Evolutionary conservation across 2,329 filamentous ascomycete genomes (phyloP), one percentile per base, ranked within the genome.

Genomic region (Metarhizium anisopliae): DNA sequence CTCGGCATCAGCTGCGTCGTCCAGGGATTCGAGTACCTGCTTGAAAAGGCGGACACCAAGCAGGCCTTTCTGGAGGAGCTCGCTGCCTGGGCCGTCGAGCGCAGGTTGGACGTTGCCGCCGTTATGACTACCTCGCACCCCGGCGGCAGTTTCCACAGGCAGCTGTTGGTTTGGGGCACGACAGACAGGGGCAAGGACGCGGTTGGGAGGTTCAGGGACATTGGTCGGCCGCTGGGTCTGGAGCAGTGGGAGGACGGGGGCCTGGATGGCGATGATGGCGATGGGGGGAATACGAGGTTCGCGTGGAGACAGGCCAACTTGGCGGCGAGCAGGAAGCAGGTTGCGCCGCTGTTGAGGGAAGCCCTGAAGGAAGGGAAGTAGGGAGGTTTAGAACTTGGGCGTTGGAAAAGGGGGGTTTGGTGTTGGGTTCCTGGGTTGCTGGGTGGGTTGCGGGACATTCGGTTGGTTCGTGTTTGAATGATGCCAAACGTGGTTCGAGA

Each of bases 1-100:
- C 75, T 93, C 4, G 89, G 89, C n/a, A 82, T 89, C 16, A 82
- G 82, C 62, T 81, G 81, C 47, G 76, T 86, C 2, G 82, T 87
- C 3, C 83, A 83, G 61, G 71, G 78, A n/a, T 69, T 92, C 6
- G 69, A 71, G 4, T 88, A 84, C 59, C 69, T 92, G 43, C 66
- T 82, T 11, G 63, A 69, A 14, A 82, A 82, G 61, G 81, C 80
- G 2, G 75, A 71, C 2, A 70, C 74, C 2, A 67, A 73, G 6
- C 64, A 63, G 1, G 67, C 67, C 0, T 75, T 91, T 6, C 64
- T 82, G 0, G 59, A 67, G 0, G 76, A 73, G 10, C 61, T 89
- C 1, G 66, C 68, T 14, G 60, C 64, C 0, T 90, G 84, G 72
- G 74, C 78, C 0, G 63, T 69, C n/a, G 80, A 84, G 65, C 76